phyloP scores from a whole-genome alignment of 2,329 filamentous ascomycete species.

The Ophiostoma sp. region DNA sequence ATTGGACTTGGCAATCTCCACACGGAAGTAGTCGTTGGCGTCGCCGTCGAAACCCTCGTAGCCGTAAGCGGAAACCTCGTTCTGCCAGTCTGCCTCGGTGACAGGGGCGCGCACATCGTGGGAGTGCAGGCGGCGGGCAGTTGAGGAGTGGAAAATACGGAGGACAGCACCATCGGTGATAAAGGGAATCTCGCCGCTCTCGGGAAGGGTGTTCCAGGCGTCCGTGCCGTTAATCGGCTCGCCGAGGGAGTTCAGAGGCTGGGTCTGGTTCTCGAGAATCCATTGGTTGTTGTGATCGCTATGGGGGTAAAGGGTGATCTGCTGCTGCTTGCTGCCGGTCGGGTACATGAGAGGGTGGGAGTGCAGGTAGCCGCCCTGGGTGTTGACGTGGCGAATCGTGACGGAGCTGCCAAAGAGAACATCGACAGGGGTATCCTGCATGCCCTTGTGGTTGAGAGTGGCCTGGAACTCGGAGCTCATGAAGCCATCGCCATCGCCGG shows the following conservation, averaged over 20 bases:
- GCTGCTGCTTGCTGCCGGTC: constrained; percentile 94
- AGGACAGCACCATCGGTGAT: constrained; percentile 77
- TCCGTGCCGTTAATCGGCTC: constrained; percentile 70
- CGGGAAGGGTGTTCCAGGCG: constrained; percentile 73
- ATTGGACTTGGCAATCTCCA: constrained; percentile 89
- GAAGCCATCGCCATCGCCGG: constrained; percentile 95
- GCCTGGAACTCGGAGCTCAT: constrained; percentile 99
- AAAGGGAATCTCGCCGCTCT: constrained; percentile 46
- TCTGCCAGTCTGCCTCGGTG: constrained; percentile 87
- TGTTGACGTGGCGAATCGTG: constrained; percentile 87
- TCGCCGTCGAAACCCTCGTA: constrained; percentile 96
- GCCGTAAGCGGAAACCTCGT: constrained; percentile 92
- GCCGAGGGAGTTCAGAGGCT: constrained; percentile 72
- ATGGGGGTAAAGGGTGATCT: constrained; percentile 96
- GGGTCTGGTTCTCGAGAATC: constrained; percentile 91
- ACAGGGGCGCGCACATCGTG: constrained; percentile 87
- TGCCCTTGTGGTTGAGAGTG: constrained; percentile 90
- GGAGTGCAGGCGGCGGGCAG: constrained; percentile 86
- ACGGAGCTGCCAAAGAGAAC: constrained; percentile 84
- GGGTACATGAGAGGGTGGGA: constrained; percentile 98
- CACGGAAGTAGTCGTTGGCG: constrained; percentile 89
- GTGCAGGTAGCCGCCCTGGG: constrained; percentile 94
- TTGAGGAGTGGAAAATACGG: constrained; percentile 76
- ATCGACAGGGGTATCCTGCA: constrained; percentile 92
- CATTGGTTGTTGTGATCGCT: constrained; percentile 98